Percentiles rank a stretch among this genome's conserved stretches.
These are phyloP conservation scores for Paradendryphiella salina DNA, from an alignment of 2,329 filamentous ascomycete species.

Conservation along the genomic window DNA sequence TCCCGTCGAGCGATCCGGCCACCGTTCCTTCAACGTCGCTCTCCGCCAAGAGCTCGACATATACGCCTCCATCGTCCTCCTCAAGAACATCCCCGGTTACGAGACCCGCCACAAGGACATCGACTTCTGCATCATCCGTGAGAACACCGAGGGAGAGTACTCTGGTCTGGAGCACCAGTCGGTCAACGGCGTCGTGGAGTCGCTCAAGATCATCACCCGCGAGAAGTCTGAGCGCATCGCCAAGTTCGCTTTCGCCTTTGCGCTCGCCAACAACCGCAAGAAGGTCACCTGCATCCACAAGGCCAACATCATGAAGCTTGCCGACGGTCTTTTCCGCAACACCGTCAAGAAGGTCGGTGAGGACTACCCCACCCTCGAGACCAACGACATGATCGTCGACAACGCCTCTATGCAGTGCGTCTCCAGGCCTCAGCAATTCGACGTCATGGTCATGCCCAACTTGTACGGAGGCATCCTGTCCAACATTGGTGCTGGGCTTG, in stretches of 20 bases:
- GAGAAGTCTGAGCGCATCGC: conserved; percentile 99
- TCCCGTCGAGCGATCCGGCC: conserved; percentile 91
- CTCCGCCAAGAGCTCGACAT: conserved; percentile 99
- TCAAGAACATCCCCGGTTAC: conserved; percentile 99
- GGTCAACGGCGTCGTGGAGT: conserved; percentile 94
- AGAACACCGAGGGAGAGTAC: conserved; percentile 99
- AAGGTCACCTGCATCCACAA: conserved; percentile 99
- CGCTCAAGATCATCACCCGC: conserved; percentile 99
- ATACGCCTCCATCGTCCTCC: conserved; percentile 94
- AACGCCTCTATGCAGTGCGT: conserved; percentile 99
- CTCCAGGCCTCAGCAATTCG: conserved; percentile 93
- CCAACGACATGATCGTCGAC: conserved; percentile 99
- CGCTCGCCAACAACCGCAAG: conserved; percentile 96
- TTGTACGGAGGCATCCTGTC: conserved; percentile 98
- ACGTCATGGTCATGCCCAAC: conserved; percentile 99
- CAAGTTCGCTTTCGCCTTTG: conserved; percentile 98
- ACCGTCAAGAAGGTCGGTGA: conserved; percentile 92
- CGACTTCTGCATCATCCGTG: conserved; percentile 98
- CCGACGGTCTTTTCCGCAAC: conserved; percentile 96
- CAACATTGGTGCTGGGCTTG: conserved; percentile 96
- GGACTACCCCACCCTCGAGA: conserved; percentile 93
- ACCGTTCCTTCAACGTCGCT: conserved; percentile 99
- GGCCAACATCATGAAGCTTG: conserved; percentile 99
- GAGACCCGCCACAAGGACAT: conserved; percentile 95
- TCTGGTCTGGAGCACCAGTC: conserved; percentile 98